Evolutionary conservation across 768 basidiomycete genomes (phyloP).

Genomic region (Agrocybe chaxingu): DNA sequence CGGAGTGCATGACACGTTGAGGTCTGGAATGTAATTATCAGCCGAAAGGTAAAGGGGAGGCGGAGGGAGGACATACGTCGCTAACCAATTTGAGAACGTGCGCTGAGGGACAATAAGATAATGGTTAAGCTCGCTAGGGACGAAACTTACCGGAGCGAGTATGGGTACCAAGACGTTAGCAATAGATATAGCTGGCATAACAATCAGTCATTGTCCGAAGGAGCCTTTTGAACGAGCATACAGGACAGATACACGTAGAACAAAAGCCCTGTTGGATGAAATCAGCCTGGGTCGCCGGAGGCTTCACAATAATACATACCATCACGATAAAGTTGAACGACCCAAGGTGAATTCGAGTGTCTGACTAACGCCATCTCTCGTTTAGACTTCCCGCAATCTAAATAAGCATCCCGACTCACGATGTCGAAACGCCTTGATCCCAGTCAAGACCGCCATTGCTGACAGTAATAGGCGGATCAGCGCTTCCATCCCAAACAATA

Average conservation of each 20-base stretch:
- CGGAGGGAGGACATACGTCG: constrained; percentile 26
- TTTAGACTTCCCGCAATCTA: background rate
- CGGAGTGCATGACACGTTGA: constrained; percentile 41
- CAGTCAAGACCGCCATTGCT: constrained; percentile 37
- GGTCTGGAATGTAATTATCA: constrained; percentile 21
- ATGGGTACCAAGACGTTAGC: constrained; percentile 39
- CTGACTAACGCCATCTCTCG: constrained; percentile 22
- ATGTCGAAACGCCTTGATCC: constrained; percentile 32
- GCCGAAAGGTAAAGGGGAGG: background rate
- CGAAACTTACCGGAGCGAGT: constrained; percentile 29
- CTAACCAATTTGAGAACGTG: constrained; percentile 39
- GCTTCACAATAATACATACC: constrained; percentile 19
- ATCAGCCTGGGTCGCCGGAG: background rate
- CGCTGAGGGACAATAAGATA: constrained; percentile 14
- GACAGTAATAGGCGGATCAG: background rate
- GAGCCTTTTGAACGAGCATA: constrained; percentile 12
- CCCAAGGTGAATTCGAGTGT: constrained; percentile 31
- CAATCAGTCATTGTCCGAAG: background rate
- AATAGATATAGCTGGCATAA: constrained; percentile 28
- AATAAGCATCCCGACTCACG: constrained; percentile 21
- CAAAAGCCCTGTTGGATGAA: constrained; percentile 28
- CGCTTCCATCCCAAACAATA: background rate
- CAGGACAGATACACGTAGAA: constrained; percentile 39
- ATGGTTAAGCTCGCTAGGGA: background rate
- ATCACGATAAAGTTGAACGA: constrained; percentile 36